Percentiles rank a stretch among this genome's conserved stretches.
phyloP scores from a whole-genome alignment of 441 rosid species.

The Metrosideros polymorpha region DNA sequence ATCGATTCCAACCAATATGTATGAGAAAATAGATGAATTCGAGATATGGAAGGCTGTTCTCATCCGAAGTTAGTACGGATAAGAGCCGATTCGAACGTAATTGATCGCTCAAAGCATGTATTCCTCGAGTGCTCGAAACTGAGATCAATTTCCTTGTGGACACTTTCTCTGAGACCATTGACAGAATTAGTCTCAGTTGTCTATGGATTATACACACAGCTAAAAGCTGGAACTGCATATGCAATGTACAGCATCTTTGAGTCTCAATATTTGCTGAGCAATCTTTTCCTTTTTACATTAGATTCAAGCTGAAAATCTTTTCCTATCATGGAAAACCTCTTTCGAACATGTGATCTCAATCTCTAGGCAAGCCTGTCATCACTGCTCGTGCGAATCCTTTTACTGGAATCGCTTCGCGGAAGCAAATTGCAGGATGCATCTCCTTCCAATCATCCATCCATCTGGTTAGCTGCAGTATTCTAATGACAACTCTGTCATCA shows the following conservation, averaged over 20 bases:
- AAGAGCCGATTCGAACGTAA: not conserved
- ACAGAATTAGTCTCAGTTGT: not conserved
- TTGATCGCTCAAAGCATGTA: not conserved
- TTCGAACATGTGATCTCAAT: not conserved
- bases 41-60: not conserved
- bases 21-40: fast-evolving
- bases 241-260: not conserved
- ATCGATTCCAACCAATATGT: not conserved
- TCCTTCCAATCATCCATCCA: not conserved
- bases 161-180: not conserved
- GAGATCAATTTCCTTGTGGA: not conserved
- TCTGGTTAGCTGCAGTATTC: not conserved
- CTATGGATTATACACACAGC: not conserved
- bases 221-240: not conserved
- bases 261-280: not conserved
- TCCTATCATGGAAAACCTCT: not conserved
- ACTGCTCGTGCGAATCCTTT: not conserved
- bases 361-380: not conserved
- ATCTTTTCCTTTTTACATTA: not conserved
- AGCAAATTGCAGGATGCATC: not conserved
- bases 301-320: not conserved
- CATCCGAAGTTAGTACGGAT: not conserved
- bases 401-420: not conserved
- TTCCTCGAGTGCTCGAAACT: not conserved
- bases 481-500: not conserved